Conservation (phyloP, 2,329 filamentous ascomycete species). For the Didymella pinodella region DNA sequence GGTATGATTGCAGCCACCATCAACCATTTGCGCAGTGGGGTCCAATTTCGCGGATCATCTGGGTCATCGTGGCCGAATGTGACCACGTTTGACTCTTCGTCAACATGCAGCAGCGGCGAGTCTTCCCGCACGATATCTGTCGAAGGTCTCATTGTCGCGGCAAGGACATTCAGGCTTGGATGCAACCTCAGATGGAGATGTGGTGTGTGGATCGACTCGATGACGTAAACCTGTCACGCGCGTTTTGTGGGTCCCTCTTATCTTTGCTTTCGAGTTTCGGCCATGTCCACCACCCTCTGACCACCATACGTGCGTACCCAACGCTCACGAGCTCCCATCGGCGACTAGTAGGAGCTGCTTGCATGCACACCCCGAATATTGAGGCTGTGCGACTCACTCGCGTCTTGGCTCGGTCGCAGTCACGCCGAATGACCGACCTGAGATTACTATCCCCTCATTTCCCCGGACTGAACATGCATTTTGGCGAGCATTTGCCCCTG, state of each 20-base stretch:
- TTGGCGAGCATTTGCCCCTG: slow-evolving; percentile 7
- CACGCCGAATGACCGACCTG: slow-evolving; percentile 26
- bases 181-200: background rate
- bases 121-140: slow-evolving; percentile 12
- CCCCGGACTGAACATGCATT: slow-evolving; percentile 25
- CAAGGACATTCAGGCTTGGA: background rate
- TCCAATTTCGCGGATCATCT: slow-evolving; percentile 49
- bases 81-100: slow-evolving; percentile 21
- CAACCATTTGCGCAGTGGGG: slow-evolving; percentile 44
- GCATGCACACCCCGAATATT: background rate
- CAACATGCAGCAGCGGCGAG: slow-evolving; percentile 18
- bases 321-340: slow-evolving; percentile 4
- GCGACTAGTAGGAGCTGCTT: background rate
- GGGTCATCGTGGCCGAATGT: slow-evolving; percentile 30
- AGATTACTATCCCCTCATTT: slow-evolving; percentile 25
- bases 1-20: slow-evolving; percentile 48
- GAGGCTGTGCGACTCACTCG: slow-evolving; percentile 7
- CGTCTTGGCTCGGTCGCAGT: slow-evolving; percentile 24
- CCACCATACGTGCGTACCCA: too few relatives aligned
- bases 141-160: slow-evolving; percentile 9
- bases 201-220: background rate
- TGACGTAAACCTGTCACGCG: slow-evolving; percentile 22
- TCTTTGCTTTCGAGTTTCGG: slow-evolving; percentile 1
- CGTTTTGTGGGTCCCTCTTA: slow-evolving; percentile 19
- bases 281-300: slow-evolving; percentile 1